These are phyloP conservation scores for Blastomyces silverae DNA, from an alignment of 2,329 filamentous ascomycete species.

Conservation along the genomic window DNA sequence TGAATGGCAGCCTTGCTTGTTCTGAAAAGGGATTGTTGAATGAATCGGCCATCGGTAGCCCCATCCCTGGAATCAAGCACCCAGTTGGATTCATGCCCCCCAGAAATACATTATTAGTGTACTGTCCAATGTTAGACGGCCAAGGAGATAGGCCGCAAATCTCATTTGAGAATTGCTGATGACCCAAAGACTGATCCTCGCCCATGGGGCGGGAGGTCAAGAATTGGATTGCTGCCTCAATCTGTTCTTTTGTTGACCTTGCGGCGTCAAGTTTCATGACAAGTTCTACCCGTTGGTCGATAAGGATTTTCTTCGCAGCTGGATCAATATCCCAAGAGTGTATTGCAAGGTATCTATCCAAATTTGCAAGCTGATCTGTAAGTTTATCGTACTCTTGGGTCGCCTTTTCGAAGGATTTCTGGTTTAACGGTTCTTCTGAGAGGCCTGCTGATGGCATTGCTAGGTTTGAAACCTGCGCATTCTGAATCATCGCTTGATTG, in stretches of 20 bases:
- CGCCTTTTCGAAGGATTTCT: conserved; percentile 29
- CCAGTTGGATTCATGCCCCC: background rate
- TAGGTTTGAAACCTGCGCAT: background rate
- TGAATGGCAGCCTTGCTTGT: background rate
- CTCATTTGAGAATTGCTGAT: conserved; percentile 4
- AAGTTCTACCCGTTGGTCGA: conserved; percentile 34
- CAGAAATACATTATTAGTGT: background rate
- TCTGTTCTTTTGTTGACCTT: conserved; percentile 34
- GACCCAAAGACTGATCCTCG: conserved; percentile 5
- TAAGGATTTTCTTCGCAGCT: conserved; percentile 30
- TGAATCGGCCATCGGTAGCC: background rate
- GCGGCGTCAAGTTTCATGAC: conserved; percentile 35
- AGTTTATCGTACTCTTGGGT: conserved; percentile 29
- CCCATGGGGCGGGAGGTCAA: conserved; percentile 15
- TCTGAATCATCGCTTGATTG: conserved; percentile 1
- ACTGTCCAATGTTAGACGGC: conserved; percentile 4
- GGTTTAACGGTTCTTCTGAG: conserved; percentile 19
- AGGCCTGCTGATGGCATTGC: conserved; percentile 9
- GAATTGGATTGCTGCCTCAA: conserved; percentile 25
- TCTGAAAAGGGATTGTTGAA: background rate
- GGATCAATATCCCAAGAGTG: conserved; percentile 35
- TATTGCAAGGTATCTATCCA: conserved; percentile 37
- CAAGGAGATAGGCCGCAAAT: background rate
- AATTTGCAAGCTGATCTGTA: conserved; percentile 30
- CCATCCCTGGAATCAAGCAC: background rate